Evolutionary conservation across 2,329 filamentous ascomycete species (phyloP).

Genomic region (Penicillium paneum): DNA sequence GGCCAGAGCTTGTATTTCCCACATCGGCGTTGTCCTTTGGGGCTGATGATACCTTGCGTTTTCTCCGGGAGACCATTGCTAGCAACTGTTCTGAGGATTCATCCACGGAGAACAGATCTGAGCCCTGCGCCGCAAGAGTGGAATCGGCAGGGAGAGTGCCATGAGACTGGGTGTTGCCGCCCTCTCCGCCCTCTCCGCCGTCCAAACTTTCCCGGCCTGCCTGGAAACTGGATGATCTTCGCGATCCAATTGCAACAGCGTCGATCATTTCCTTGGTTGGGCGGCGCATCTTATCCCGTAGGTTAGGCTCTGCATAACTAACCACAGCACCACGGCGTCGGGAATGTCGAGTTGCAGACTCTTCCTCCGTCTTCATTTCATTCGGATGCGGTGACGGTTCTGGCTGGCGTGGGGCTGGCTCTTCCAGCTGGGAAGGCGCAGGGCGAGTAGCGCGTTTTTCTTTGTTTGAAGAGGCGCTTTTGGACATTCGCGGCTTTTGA

Average conservation of each 20-base stretch:
- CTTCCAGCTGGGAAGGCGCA: conserved; percentile 10
- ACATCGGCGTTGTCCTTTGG: conserved; percentile 12
- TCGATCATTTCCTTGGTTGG: conserved; percentile 73
- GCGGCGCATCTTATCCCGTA: conserved; percentile 78
- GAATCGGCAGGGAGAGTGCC: conserved; percentile 11
- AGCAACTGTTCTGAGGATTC: conserved; percentile 17
- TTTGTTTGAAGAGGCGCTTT: conserved; percentile 8
- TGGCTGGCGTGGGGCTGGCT: neutral
- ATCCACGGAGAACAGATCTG: conserved; percentile 16
- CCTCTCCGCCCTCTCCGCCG: conserved; percentile 20
- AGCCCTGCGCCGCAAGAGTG: conserved; percentile 16
- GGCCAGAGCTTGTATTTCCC: neutral
- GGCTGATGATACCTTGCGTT: conserved; percentile 29
- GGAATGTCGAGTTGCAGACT: conserved; percentile 51
- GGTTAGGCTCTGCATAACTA: conserved; percentile 78
- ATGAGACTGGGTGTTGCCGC: neutral
- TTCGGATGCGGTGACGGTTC: neutral
- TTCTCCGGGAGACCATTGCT: conserved; percentile 31
- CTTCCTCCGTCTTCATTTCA: conserved; percentile 13
- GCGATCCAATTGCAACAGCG: conserved; percentile 56
- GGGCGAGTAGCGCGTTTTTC: conserved; percentile 12
- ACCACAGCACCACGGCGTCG: conserved; percentile 65
- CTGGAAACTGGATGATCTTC: conserved; percentile 47
- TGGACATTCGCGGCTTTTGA: conserved; percentile 12
- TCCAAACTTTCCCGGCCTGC: conserved; percentile 45